Evolutionary conservation across 768 basidiomycete species (phyloP).

Genomic region (Hortiboletus campestris): DNA sequence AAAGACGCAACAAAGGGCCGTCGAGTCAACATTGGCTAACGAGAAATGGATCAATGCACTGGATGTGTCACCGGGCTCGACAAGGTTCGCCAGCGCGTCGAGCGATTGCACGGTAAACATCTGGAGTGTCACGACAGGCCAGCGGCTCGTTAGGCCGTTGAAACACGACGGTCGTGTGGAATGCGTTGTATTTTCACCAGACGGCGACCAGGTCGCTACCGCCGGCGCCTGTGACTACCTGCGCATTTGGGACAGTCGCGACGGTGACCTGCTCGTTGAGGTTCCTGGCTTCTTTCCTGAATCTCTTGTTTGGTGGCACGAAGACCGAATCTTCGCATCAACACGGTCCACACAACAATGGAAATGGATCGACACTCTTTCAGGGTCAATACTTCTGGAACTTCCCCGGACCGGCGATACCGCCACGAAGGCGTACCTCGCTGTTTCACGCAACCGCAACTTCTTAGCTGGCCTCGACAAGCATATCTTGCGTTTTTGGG

Average conservation of each 20-base stretch:
- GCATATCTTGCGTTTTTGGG: conserved; percentile 6
- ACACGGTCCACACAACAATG: conserved; percentile 4
- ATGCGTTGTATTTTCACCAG: conserved; percentile 16
- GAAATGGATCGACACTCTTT: conserved; percentile 10
- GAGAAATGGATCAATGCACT: conserved; percentile 6
- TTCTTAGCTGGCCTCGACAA: conserved; percentile 4
- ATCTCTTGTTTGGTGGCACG: conserved; percentile 16
- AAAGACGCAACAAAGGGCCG: not conserved
- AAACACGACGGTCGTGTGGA: conserved; percentile 5
- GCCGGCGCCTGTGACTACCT: conserved; percentile 4
- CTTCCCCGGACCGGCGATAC: not conserved
- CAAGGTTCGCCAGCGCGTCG: conserved; percentile 13
- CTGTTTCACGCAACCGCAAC: conserved; percentile 9
- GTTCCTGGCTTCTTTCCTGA: conserved; percentile 7
- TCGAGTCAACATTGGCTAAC: not conserved
- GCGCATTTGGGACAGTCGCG: conserved; percentile 14
- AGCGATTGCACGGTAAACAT: conserved; percentile 2
- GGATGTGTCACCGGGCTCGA: conserved; percentile 18
- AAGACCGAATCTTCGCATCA: conserved; percentile 15
- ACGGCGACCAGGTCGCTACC: conserved; percentile 13
- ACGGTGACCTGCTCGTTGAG: conserved; percentile 1
- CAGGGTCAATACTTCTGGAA: conserved; percentile 11
- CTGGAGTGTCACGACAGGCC: conserved; percentile 10
- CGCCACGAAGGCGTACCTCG: not conserved
- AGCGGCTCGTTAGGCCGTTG: conserved; percentile 16